Percentiles rank a stretch among this genome's conserved stretches.
These are phyloP conservation scores for Butyriboletus loyo DNA, from an alignment of 768 basidiomycete species.

Conservation along the genomic window DNA sequence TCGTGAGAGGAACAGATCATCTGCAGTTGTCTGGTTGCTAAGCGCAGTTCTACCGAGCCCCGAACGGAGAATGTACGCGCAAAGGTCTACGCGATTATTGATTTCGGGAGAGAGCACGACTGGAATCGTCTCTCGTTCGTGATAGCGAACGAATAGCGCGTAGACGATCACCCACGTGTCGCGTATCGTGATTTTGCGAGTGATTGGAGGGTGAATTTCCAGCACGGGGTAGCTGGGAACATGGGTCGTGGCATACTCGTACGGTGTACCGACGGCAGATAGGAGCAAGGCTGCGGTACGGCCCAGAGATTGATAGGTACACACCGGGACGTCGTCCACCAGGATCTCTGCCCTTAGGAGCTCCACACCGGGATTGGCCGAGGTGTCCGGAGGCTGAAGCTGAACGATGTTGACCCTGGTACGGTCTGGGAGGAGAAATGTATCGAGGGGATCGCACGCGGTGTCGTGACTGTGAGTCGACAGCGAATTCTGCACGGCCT, in stretches of 20 bases:
- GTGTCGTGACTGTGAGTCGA: neutral
- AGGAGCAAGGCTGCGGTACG: constrained; percentile 10
- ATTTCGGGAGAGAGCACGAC: constrained; percentile 30
- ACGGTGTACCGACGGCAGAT: constrained; percentile 19
- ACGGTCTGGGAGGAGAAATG: constrained; percentile 15
- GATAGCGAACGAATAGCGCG: constrained; percentile 39
- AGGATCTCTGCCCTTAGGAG: neutral
- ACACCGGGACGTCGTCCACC: constrained; percentile 10
- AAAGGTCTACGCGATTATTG: constrained; percentile 32
- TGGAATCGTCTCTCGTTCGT: constrained; percentile 42
- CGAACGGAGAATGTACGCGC: constrained; percentile 36
- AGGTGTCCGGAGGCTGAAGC: neutral
- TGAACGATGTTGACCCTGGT: constrained; percentile 6
- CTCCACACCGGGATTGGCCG: neutral
- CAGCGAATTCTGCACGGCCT: constrained; percentile 14
- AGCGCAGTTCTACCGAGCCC: constrained; percentile 31
- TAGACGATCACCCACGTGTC: constrained; percentile 43
- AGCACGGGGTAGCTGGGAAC: constrained; percentile 21
- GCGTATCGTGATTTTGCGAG: constrained; percentile 19
- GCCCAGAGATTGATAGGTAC: constrained; percentile 10
- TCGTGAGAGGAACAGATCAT: constrained; percentile 39
- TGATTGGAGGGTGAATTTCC: constrained; percentile 5
- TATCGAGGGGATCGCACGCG: neutral
- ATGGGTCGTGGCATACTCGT: constrained; percentile 18
- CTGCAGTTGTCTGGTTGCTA: constrained; percentile 3